These are phyloP conservation scores for Colletotrichum musicola DNA, from an alignment of 2,329 filamentous ascomycete species.

Conservation along the genomic window DNA sequence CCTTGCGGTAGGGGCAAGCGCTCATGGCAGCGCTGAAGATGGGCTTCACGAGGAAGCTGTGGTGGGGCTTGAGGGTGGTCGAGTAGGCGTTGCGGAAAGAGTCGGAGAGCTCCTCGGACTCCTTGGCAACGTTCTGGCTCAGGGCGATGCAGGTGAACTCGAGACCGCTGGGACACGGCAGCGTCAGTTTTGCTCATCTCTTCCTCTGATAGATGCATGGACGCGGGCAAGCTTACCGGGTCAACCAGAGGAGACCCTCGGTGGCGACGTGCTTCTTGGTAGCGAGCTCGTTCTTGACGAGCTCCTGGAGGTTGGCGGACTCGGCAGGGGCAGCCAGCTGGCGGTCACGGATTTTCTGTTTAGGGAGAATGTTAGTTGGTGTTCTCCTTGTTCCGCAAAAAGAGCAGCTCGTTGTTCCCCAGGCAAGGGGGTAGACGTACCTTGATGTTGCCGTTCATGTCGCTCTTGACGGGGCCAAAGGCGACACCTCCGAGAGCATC, in stretches of 20 bases:
- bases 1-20: constrained; percentile 91
- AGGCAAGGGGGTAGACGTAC: constrained; percentile 58
- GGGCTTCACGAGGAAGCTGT: constrained; percentile 89
- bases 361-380: background rate
- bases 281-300: constrained; percentile 89
- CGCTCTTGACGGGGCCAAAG: constrained; percentile 90
- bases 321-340: constrained; percentile 82
- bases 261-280: constrained; percentile 89
- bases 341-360: constrained; percentile 88
- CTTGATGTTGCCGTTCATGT: constrained; percentile 93
- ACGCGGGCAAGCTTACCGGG: constrained; percentile 71
- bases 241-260: constrained; percentile 91
- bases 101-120: constrained; percentile 79
- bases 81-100: constrained; percentile 91
- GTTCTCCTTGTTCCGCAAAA: background rate
- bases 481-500: constrained; percentile 77
- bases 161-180: constrained; percentile 74
- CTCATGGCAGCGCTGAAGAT: constrained; percentile 94
- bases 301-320: constrained; percentile 86
- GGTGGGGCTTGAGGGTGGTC: constrained; percentile 91
- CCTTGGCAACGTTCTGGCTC: constrained; percentile 78
- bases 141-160: constrained; percentile 93
- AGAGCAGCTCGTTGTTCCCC: constrained; percentile 3
- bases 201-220: constrained; percentile 1
- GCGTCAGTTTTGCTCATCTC: constrained; percentile 20